These are phyloP conservation scores for Ajuga chamaepitys DNA, from an alignment of 257 asterid species.

Conservation along the genomic window DNA sequence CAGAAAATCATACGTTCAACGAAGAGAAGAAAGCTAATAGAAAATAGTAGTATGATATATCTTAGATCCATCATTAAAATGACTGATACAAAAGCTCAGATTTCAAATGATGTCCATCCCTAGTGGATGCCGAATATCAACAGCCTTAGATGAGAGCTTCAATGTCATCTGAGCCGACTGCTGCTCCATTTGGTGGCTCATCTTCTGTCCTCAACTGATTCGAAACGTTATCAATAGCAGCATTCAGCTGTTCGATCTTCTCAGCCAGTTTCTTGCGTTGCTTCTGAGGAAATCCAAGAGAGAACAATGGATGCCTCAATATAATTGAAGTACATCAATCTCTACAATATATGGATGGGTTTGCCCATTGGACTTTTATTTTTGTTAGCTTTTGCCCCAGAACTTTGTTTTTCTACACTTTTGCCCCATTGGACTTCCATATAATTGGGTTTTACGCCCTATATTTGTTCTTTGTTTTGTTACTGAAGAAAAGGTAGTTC, in stretches of 20 bases:
- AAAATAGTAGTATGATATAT: neutral
- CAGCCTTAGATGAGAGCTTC: conserved; percentile 47
- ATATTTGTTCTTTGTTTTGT: too few relatives aligned
- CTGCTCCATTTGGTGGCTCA: conserved; percentile 46
- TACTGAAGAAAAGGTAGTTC: too few relatives aligned
- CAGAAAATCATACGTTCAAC: neutral
- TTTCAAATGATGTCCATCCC: conserved; percentile 4
- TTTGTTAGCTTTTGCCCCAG: too few relatives aligned
- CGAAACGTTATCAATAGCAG: conserved; percentile 75
- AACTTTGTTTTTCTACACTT: too few relatives aligned
- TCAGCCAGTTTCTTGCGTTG: conserved; percentile 74
- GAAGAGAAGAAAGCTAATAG: neutral
- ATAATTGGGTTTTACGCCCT: too few relatives aligned
- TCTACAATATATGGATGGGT: too few relatives aligned
- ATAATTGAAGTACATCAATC: too few relatives aligned
- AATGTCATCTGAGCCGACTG: conserved; percentile 45
- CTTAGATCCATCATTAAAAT: neutral
- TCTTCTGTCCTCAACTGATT: conserved; percentile 48
- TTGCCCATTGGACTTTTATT: too few relatives aligned
- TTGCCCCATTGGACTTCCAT: too few relatives aligned
- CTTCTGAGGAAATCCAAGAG: too few relatives aligned
- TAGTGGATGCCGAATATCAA: neutral
- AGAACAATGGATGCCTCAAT: too few relatives aligned
- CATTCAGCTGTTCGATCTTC: conserved; percentile 78
- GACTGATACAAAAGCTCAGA: neutral